Evolutionary conservation across 108 stramenopile species (phyloP), one percentile per base, ranked within the genome.

Genomic region (Conticribra guillardii): DNA sequence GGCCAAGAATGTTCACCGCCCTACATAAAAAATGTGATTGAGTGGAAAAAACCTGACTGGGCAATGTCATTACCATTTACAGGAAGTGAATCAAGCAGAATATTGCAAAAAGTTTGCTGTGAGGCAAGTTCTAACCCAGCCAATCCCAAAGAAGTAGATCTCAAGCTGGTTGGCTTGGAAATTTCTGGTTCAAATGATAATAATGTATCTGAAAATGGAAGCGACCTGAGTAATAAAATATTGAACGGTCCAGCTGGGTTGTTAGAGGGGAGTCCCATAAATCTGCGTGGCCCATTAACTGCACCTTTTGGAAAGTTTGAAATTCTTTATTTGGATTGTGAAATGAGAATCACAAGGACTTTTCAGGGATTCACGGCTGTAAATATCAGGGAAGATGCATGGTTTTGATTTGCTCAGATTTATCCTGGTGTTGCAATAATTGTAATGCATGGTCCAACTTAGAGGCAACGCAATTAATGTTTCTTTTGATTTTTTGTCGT

Each of bases 1-100:
- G 92, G 92, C 18, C 92, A 93, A 72, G 87, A 93, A 59, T 88
- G 89, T 53, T 49, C 47, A 23, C 84, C 92, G 31, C 89, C 87
- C 29, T 80, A 64, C 34, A 84, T 93, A 34, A 89, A 85, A 59
- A 93, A 93, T 67, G 86, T 93, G 11, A 93, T 93, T 54, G 92
- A 93, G 60, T 93, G 87, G 86, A 64, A 64, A 52, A 69, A 81
- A 61, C 92, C 92, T 2, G 79, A 81, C 46, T 88, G 86, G 87
- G 87, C 87, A 4, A 62, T 67, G 18, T 63, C 50, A 9, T 69
- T 89, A n/a, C 73, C 75, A 15, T 70, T 84, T 46, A 76, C 83
- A 34, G 85, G 87, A 47, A 60, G 54, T 9, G 76, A 80, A n/a
- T 79, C 83, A 17, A 72, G 82, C 30, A 61, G 92, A 55, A 60